Base-by-base conservation (phyloP, 495 filamentous ascomycete species). In the Aspergillus homomorphus region DNA sequence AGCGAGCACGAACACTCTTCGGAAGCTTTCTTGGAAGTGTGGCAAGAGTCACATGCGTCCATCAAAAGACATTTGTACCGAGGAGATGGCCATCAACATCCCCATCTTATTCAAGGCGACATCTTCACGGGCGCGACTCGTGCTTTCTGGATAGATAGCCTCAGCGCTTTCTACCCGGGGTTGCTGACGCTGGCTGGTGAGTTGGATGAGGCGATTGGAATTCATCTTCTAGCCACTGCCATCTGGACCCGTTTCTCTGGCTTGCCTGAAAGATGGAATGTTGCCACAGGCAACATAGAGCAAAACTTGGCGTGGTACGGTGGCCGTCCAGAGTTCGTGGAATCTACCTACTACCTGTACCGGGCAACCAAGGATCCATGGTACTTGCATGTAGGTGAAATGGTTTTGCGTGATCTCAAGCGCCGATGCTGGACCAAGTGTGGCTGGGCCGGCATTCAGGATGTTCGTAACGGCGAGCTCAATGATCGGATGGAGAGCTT, bases 401-500 rank as follows among this genome's bases (percentile, higher is more conserved):
- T 98, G 94, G 87, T 88, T 0, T 78, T 96, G 57, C 83, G 88
- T 43, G 94, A 98, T 68, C 87, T 98, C 62, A 88, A 89, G 60
- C 78, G 90, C 45, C 83, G 95, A 44, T 98, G 94, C 70, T 96
- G 91, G 90, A 92, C 91, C 2, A 84, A 84, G 52, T 98, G 94
- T 66, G 94, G 94, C 51, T 98, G 91, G 92, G 89, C 94, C 5
- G 93, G 93, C 0, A 79, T 98, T n/a, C 89, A 96, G 63, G 90
- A 98, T 72, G 94, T 98, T 10, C 78, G 87, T 28, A 91, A 82
- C 44, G 95, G 93, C 0, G 89, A 97, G 70, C 86, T 88, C 67
- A 92, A 82, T 65, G 94, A 98, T 67, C 87, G 94, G 18, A 98
- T 98, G 94, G 94, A 98, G 75, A 98, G 94, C 71, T 98, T 98